Evolutionary conservation across 108 stramenopile genomes (phyloP).

Genomic region (Schizochytrium sp.): DNA sequence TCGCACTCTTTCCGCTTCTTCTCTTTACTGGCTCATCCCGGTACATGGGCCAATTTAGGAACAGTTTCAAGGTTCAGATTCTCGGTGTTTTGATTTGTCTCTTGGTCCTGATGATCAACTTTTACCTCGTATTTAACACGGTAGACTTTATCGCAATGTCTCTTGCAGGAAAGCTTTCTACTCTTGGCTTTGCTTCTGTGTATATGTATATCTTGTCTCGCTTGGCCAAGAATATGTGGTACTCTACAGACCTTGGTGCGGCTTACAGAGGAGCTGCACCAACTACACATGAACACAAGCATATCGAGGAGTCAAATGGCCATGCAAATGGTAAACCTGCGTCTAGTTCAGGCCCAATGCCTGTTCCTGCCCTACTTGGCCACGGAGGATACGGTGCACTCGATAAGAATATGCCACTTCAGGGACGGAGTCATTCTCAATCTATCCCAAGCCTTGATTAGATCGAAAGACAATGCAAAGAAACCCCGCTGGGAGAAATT

Average conservation of each 20-base stretch:
- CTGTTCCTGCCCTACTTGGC: no score
- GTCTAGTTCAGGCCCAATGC: no score
- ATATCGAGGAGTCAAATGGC: no score
- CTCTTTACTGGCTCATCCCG: slow-evolving; percentile 76
- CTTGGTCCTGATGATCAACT: slow-evolving; percentile 12
- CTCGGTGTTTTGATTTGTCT: not conserved
- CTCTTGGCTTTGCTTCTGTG: not conserved
- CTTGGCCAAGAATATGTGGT: not conserved
- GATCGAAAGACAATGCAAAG: not conserved
- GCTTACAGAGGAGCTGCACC: no score
- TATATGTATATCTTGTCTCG: slow-evolving; percentile 11
- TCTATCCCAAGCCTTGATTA: not conserved
- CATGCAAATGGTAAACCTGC: no score
- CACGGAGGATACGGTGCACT: not conserved
- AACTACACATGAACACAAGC: no score
- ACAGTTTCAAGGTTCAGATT: slow-evolving; percentile 25
- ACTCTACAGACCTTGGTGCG: not conserved
- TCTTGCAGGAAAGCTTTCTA: no score
- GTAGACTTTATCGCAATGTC: not conserved
- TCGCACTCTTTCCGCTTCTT: slow-evolving; percentile 84
- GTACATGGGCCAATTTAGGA: slow-evolving; percentile 79
- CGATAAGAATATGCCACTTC: not conserved
- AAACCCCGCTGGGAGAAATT: no score
- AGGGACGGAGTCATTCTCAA: not conserved
- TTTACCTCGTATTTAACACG: slow-evolving; percentile 39